phyloP scores from a whole-genome alignment of 108 stramenopile genomes.

The Discostella pseudostelligera region DNA sequence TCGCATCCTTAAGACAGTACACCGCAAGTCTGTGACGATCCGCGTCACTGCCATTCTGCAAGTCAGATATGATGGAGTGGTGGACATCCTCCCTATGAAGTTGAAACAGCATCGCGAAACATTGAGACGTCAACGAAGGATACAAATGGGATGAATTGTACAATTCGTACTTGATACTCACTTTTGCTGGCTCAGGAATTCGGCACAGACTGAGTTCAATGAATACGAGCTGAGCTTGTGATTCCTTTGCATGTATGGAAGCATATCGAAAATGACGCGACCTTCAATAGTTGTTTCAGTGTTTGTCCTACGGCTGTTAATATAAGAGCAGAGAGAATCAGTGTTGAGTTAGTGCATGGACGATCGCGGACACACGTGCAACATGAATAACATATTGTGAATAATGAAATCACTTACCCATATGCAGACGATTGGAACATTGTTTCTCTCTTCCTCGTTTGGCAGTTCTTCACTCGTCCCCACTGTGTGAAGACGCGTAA shows the following conservation, averaged over 20 bases:
- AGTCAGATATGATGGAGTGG: slow-evolving; percentile 98
- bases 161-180: not conserved
- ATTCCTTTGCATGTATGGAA: slow-evolving; percentile 99
- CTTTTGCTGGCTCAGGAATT: slow-evolving; percentile 97
- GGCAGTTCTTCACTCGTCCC: slow-evolving; percentile 83
- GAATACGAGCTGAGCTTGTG: slow-evolving; percentile 98
- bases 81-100: slow-evolving; percentile 92
- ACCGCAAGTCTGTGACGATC: slow-evolving; percentile 97
- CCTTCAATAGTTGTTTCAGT: slow-evolving; percentile 96
- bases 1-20: slow-evolving; percentile 99
- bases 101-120: not conserved
- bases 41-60: slow-evolving; percentile 95
- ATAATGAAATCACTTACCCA: slow-evolving; percentile 35
- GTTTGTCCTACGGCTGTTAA: slow-evolving; percentile 80
- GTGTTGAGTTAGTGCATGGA: too few species aligned
- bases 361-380: too few species aligned
- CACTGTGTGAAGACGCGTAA: slow-evolving; percentile 76
- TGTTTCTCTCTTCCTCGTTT: slow-evolving; percentile 91
- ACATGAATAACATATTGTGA: too few species aligned
- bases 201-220: slow-evolving; percentile 96
- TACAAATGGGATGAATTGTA: not conserved
- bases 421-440: slow-evolving; percentile 96
- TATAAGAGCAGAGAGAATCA: too few species aligned
- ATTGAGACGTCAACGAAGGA: not conserved
- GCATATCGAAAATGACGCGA: slow-evolving; percentile 98